phyloP scores from a whole-genome alignment of 2,329 filamentous ascomycete species.

The Epichloe festucae region DNA sequence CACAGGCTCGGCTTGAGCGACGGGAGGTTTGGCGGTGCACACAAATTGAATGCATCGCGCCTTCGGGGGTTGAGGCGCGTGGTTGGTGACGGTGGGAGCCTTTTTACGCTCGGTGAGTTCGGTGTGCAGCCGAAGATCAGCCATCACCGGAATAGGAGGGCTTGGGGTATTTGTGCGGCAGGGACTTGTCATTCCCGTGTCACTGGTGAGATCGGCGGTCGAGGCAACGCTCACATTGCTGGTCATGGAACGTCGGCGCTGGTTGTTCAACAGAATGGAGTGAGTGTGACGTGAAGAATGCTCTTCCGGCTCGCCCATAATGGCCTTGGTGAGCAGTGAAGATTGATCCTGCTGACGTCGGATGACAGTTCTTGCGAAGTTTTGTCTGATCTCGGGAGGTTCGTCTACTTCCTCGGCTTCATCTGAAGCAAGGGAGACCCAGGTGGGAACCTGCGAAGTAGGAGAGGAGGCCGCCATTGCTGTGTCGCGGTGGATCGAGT shows the following conservation, averaged over 20 bases:
- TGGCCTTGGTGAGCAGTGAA: conserved; percentile 77
- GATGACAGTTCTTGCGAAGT: conserved; percentile 35
- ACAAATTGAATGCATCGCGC: conserved; percentile 91
- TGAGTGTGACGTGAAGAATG: conserved; percentile 28
- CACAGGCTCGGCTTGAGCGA: conserved; percentile 25
- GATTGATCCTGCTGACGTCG: conserved; percentile 45
- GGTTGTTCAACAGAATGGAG: conserved; percentile 21
- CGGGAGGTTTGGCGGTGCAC: conserved; percentile 54
- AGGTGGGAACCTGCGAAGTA: conserved; percentile 17
- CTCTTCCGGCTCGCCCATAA: conserved; percentile 55
- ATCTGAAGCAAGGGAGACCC: conserved; percentile 30
- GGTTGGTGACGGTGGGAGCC: conserved; percentile 12
- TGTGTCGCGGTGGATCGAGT: background rate
- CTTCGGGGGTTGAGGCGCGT: conserved; percentile 38
- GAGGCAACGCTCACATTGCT: conserved; percentile 73
- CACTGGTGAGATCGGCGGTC: conserved; percentile 86
- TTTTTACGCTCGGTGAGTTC: conserved; percentile 16
- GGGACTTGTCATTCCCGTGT: conserved; percentile 80
- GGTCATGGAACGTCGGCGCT: conserved; percentile 52
- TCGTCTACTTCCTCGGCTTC: conserved; percentile 76
- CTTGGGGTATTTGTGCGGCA: conserved; percentile 81
- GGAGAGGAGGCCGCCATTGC: conserved; percentile 16
- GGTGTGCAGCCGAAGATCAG: conserved; percentile 29
- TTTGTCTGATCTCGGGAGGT: conserved; percentile 53
- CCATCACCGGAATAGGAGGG: conserved; percentile 58